These are phyloP conservation scores for Trichosanthes truncata DNA, from an alignment of 306 rosid genomes.

Conservation along the genomic window DNA sequence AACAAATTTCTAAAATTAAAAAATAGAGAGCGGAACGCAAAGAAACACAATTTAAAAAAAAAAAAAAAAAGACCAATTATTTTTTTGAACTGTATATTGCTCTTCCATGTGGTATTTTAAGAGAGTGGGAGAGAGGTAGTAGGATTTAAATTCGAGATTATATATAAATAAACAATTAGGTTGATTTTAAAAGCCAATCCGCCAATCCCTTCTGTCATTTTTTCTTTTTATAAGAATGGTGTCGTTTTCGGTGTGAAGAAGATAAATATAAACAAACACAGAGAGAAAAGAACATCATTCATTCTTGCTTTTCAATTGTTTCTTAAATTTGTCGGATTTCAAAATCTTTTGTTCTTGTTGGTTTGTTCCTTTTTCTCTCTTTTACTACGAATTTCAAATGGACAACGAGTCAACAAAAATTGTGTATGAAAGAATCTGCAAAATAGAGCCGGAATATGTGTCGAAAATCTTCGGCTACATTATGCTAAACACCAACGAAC, in stretches of 20 bases:
- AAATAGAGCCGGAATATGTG: slow-evolving; percentile 27
- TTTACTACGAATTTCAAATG: too few species aligned
- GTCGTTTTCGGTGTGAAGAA: slow-evolving; percentile 16
- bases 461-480: slow-evolving; percentile 26
- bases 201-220: slow-evolving; percentile 37
- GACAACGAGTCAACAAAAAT: slow-evolving; percentile 17
- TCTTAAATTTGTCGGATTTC: neutral
- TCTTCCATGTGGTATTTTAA: neutral
- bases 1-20: neutral
- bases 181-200: slow-evolving; percentile 28
- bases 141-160: neutral
- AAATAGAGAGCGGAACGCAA: neutral
- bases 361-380: neutral
- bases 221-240: slow-evolving; percentile 16
- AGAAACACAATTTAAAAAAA: neutral
- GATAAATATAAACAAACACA: slow-evolving; percentile 3
- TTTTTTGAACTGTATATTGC: neutral
- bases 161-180: neutral
- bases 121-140: neutral
- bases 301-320: slow-evolving; percentile 5
- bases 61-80: neutral
- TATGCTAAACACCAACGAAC: slow-evolving; percentile 26
- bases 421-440: slow-evolving; percentile 26
- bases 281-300: neutral
- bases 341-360: neutral